Base-by-base conservation (phyloP, 129 eudicot species). In the Silybum marianum region DNA sequence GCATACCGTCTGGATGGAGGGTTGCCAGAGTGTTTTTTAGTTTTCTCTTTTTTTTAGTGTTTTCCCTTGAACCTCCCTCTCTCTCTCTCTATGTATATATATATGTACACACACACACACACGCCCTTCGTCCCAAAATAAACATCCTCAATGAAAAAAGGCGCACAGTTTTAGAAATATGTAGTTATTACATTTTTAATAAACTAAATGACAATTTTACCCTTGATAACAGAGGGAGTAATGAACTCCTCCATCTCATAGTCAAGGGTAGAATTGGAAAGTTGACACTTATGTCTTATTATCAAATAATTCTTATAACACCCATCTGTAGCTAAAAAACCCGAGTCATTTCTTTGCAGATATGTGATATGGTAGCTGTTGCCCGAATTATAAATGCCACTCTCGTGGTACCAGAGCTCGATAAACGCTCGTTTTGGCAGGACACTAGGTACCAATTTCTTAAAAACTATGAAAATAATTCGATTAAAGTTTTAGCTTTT, bases 351-450 rank as follows among this genome's bases (percentile, higher is more conserved):
- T 68, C 68, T 46, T 79, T 70, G 78, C 90, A 93, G 98, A 93
- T 93, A 71, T 91, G 98, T 78, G 98, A 93, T 83, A 93, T 93
- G 98, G 97, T 93, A 80, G 98, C 98, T 16, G 97, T 93, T 83
- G 98, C 98, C 21, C 95, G 90, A 34, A 86, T 91, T 70, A 85
- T 93, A 82, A 93, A 93, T 87, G 98, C 98, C 54, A 93, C 97
- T 28, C 98, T 93, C 21, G 98, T 93, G 71, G 90, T 90, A 65
- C 98, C 98, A 40, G 97, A 93, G 77, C 95, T 93, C 69, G 98
- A 93, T 84, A 93, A 93, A 84, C 97, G 97, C 81, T 93, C 97
- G 1, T 90, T 93, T 86, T 93, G 98, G 98, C 95, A 89, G 78
- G 99, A 96, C 83, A 77, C 98, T 10, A 96, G 99, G 99, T 93